Evolutionary conservation across 805 yeast species (phyloP).

Genomic region (Candida quercuum): DNA sequence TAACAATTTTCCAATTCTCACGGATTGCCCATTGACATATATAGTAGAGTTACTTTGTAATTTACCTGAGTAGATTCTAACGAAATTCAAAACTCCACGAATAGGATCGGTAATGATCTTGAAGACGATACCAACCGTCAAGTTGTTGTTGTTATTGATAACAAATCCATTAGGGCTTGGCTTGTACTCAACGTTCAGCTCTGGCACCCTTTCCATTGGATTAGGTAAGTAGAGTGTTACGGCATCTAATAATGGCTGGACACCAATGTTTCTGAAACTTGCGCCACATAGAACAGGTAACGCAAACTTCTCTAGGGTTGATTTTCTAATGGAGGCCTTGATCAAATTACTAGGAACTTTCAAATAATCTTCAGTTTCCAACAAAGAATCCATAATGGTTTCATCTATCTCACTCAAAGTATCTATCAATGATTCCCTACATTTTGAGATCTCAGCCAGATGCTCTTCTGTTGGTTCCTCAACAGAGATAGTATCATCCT

Average conservation of each 20-base stretch:
- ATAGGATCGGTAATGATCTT: conserved; percentile 84
- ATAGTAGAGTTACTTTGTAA: conserved; percentile 58
- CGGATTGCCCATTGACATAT: conserved; percentile 61
- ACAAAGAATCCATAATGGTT: conserved; percentile 63
- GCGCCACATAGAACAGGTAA: conserved; percentile 92
- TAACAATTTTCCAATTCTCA: conserved; percentile 62
- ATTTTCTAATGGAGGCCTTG: conserved; percentile 54
- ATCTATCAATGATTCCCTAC: conserved; percentile 77
- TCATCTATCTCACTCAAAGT: conserved; percentile 83
- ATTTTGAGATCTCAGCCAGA: conserved; percentile 43
- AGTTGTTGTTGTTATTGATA: conserved; percentile 49
- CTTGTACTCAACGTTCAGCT: conserved; percentile 37
- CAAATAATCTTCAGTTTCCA: conserved; percentile 72
- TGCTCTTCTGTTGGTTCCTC: conserved; percentile 34
- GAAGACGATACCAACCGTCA: conserved; percentile 81
- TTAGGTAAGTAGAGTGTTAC: conserved; percentile 74
- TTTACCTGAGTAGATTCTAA: conserved; percentile 83
- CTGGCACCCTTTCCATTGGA: conserved; percentile 66
- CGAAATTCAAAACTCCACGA: conserved; percentile 77
- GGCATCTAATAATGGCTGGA: conserved; percentile 89
- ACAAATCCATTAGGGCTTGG: conserved; percentile 43
- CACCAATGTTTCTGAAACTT: conserved; percentile 87
- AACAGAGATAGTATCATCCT: conserved; percentile 49
- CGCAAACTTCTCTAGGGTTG: conserved; percentile 52
- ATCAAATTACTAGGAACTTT: conserved; percentile 51